Evolutionary conservation across 192 early-diverging fungal species (phyloP), one percentile per base, ranked within the genome.

Genomic region (Mortierella claussenii): DNA sequence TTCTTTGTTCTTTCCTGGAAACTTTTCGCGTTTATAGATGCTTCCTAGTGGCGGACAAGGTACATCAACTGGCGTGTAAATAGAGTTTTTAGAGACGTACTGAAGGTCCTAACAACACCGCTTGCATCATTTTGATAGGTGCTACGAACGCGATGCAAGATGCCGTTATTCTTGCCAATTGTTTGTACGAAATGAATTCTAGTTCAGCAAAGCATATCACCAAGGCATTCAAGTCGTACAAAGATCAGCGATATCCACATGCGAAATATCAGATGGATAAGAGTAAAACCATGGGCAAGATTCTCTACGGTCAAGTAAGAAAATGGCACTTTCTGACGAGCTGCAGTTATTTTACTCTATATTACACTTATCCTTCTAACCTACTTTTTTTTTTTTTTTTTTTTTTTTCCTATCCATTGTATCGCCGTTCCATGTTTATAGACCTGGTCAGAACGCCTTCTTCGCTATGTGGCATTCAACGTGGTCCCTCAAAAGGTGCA

Each of bases 291-390:
- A 62, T 62, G 68, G 51, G 49, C 20, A 37, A 28, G 13, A 47
- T 70, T 18, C 50, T 53, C 4, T 43, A 60, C 11, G 68, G 68
- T 37, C 68, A 70, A 56, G 68, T 62, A 70, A 32, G 47, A 15
- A 20, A 4, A n/a, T 47, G n/a, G n/a, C n/a, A n/a, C n/a, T n/a
- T n/a, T n/a, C n/a, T n/a, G n/a, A n/a, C n/a, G n/a, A n/a, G n/a
- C n/a, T n/a, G n/a, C n/a, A n/a, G n/a, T n/a, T n/a, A n/a, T n/a
- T n/a, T n/a, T n/a, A n/a, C n/a, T n/a, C n/a, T n/a, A n/a, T 20
- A 53, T 23, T 30, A 26, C n/a, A 18, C 13, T 1, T n/a, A 20
- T 51, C 15, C n/a, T 42, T 12, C 24, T 20, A 2, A 37, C 9
- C 3, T 37, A 21, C 13, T n/a, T 1, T 17, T 15, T 9, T 11